Evolutionary conservation across 352 stramenopile genomes (phyloP), one percentile per base, ranked within the genome.

Genomic region (Pythium myriotylum): DNA sequence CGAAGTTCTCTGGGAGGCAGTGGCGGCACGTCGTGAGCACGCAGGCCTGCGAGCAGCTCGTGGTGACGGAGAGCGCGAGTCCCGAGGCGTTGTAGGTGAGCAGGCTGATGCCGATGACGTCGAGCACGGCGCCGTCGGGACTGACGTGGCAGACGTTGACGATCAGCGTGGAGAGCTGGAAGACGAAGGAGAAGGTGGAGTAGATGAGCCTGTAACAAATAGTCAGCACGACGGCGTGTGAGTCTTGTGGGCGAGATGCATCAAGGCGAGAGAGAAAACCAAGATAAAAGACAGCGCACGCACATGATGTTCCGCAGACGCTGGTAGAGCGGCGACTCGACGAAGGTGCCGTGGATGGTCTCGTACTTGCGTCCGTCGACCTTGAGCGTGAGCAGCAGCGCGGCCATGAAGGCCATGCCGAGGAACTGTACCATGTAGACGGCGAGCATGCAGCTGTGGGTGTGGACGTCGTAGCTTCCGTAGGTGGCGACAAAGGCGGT

Each of bases 301-400:
- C 72, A 79, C 76, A 91, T 81, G 66, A 91, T 88, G 22, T 67
- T 66, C 63, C 87, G 81, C 56, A 91, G 78, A 37, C 81, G 73
- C 51, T 79, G 64, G 52, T 91, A 91, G 17, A 91, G 62, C 14
- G 81, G 81, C 7, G 81, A 91, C 1, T 62, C 70, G 50, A 87
- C 68, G 46, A 91, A 86, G 35, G 76, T 65, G 19, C 80, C 80
- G 50, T 88, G 74, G 2, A 88, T 73, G 26, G 76, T 86, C 50
- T 91, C 82, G 42, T 81, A 80, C 52, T 89, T 74, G 39, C 80
- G 71, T 37, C 78, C 79, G 17, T 66, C 68, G 20, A 72, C 54
- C 43, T 87, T 87, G 14, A 89, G 72, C 23, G 59, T 58, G 1
- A 81, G 14, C 12, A 89, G 64, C 37, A 78, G 57, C 56, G 57